Percentiles rank a stretch among this genome's conserved stretches.
These are phyloP conservation scores for Porogramme epimiltina DNA, from an alignment of 1,284 basidiomycete species.

Conservation along the genomic window DNA sequence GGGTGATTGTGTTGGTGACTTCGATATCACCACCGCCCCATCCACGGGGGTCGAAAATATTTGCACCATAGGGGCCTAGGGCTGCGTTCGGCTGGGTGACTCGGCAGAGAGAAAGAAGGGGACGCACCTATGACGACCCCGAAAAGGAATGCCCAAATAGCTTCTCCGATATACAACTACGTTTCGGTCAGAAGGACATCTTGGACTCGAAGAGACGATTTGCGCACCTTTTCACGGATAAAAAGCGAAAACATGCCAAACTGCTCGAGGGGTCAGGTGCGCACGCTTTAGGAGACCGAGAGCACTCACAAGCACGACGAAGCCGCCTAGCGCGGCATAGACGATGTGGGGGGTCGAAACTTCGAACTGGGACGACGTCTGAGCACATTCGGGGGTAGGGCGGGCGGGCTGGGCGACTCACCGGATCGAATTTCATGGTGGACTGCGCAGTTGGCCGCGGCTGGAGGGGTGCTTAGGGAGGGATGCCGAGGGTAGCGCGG, in stretches of 20 bases:
- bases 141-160: constrained; percentile 93
- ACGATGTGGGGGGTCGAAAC: constrained; percentile 71
- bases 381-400: background rate
- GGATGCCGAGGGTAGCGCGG: background rate
- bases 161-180: constrained; percentile 93
- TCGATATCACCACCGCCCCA: constrained; percentile 71
- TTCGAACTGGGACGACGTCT: constrained; percentile 53
- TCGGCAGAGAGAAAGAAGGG: background rate
- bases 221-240: constrained; percentile 81
- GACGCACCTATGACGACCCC: constrained; percentile 85
- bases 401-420: constrained; percentile 6
- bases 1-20: constrained; percentile 70
- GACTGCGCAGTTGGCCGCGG: background rate
- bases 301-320: constrained; percentile 71
- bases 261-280: constrained; percentile 37
- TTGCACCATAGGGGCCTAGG: constrained; percentile 81
- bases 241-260: constrained; percentile 96
- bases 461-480: background rate
- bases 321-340: constrained; percentile 85
- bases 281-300: constrained; percentile 48
- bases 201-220: background rate
- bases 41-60: constrained; percentile 82
- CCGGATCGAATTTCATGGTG: constrained; percentile 28
- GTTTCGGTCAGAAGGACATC: background rate
- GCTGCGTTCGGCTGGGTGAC: constrained; percentile 1